phyloP scores from a whole-genome alignment of 495 filamentous ascomycete species.

The Cetradonia linearis region DNA sequence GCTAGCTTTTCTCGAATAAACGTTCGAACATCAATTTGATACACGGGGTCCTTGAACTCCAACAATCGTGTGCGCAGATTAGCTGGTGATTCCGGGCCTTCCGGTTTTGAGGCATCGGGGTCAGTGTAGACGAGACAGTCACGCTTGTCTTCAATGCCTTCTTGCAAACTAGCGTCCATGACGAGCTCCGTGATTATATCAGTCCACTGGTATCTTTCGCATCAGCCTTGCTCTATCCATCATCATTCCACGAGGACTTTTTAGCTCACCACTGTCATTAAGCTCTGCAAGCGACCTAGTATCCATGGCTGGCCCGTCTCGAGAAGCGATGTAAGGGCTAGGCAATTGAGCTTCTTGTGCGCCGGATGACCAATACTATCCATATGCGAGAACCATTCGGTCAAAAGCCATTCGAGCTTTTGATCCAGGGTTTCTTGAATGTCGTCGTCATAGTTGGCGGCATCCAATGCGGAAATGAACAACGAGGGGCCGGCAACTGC shows the following conservation, averaged over 20 bases:
- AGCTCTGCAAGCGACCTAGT: slow-evolving; percentile 49
- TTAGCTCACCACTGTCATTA: slow-evolving; percentile 36
- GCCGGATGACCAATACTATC: slow-evolving; percentile 66
- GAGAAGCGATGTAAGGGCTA: slow-evolving; percentile 67
- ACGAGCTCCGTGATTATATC: slow-evolving; percentile 53
- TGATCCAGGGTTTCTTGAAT: slow-evolving; percentile 33
- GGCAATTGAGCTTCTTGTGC: slow-evolving; percentile 68
- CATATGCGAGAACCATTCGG: slow-evolving; percentile 83
- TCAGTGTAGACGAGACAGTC: slow-evolving; percentile 47
- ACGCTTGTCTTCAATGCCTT: slow-evolving; percentile 32
- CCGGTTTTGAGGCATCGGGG: slow-evolving; percentile 22
- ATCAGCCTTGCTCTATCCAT: background rate
- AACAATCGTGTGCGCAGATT: slow-evolving; percentile 47
- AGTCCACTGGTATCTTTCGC: slow-evolving; percentile 46
- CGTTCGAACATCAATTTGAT: slow-evolving; percentile 55
- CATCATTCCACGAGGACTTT: background rate
- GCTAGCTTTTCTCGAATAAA: slow-evolving; percentile 61
- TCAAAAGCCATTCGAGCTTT: slow-evolving; percentile 59
- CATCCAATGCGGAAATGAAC: slow-evolving; percentile 47
- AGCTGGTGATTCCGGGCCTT: slow-evolving; percentile 53
- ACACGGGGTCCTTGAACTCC: slow-evolving; percentile 55
- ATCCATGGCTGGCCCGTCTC: slow-evolving; percentile 46
- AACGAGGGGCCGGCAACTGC: slow-evolving; percentile 56
- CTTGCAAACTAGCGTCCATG: slow-evolving; percentile 44
- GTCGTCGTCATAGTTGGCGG: slow-evolving; percentile 29